Base-by-base conservation (phyloP, 352 stramenopile species). In the Pythium chondricola region DNA sequence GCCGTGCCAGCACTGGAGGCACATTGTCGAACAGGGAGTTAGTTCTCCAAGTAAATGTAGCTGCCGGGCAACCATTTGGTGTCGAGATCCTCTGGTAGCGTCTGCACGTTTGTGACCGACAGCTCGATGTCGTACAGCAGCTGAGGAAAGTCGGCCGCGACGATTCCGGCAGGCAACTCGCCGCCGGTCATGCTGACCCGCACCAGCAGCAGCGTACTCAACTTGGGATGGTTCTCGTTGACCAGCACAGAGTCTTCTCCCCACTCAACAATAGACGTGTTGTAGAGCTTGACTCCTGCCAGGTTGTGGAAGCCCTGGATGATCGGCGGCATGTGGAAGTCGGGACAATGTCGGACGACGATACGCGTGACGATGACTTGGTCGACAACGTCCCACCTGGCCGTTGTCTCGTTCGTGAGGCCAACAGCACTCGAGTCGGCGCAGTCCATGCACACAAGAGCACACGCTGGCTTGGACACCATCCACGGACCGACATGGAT, bases 321-420 rank as follows among this genome's bases (percentile, higher is more conserved):
- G 2, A 33, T 30, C 3, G 42, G 2, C 2, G 42, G 56, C 5
- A 63, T 20, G 11, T 49, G 10, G 6, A 63, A 29, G 2, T 6
- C 14, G 4, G 42, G 35, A 26, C 56, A 59, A 25, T 63, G 30
- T 2, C 24, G 43, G 7, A 63, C 10, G n/a, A 63, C 40, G 21
- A 63, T 17, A 20, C 41, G 36, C 2, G 50, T 27, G 2, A 50
- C 27, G 29, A 11, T 13, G 6, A 31, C 16, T 2, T 50, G 6
- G 11, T 30, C 38, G 13, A 29, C 38, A 20, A 25, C n/a, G 6
- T 44, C 21, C 17, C 17, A 30, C 27, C 27, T 8, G 24, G 17
- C 8, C 21, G 22, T 14, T 25, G 7, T 21, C 10, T 25, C 18
- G 21, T 6, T 29, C 11, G 29, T 13, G 29, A 33, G 29, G 29